A percentile compares a stretch with the other conserved stretches of the same genome.
These are phyloP conservation scores for Penicillium psychrofluorescens DNA, from an alignment of 495 filamentous ascomycete species.

Conservation along the genomic window DNA sequence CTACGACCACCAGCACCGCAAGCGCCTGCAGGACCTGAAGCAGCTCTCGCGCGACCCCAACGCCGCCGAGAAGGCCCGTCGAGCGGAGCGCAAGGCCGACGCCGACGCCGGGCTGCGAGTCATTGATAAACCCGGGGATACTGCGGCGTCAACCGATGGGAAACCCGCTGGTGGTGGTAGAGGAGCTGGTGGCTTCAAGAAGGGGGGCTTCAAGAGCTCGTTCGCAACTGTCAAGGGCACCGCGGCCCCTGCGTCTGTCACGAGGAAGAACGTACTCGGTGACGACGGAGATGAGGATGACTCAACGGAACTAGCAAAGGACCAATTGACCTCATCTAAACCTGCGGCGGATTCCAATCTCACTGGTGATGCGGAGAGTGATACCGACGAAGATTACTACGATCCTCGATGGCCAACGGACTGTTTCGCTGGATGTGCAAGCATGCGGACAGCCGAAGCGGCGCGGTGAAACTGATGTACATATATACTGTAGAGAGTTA, in stretches of 20 bases:
- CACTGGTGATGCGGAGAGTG: slow-evolving; percentile 27
- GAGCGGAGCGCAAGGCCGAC: slow-evolving; percentile 65
- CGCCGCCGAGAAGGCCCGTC: slow-evolving; percentile 53
- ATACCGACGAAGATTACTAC: slow-evolving; percentile 46
- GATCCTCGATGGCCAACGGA: slow-evolving; percentile 46
- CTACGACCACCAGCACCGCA: slow-evolving; percentile 57
- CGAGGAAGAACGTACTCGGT: slow-evolving; percentile 37
- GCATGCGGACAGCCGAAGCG: not conserved
- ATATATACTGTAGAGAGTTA: too few species aligned
- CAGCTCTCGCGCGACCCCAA: slow-evolving; percentile 52
- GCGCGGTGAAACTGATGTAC: not conserved
- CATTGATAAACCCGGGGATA: slow-evolving; percentile 20
- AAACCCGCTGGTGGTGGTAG: slow-evolving; percentile 3
- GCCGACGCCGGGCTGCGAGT: slow-evolving; percentile 39
- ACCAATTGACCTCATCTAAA: not conserved
- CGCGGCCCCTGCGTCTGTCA: slow-evolving; percentile 17
- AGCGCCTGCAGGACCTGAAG: slow-evolving; percentile 57
- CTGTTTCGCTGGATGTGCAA: slow-evolving; percentile 35
- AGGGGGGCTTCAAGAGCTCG: slow-evolving; percentile 57
- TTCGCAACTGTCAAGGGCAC: slow-evolving; percentile 42
- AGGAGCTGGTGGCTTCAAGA: slow-evolving; percentile 48
- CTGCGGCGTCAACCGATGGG: not conserved
- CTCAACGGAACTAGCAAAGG: slow-evolving; percentile 1
- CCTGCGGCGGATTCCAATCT: not conserved
- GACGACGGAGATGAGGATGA: slow-evolving; percentile 34